Evolutionary conservation across 305 asterid genomes (phyloP), one percentile per base, ranked within the genome.

Genomic region (Fraxinus paxiana): DNA sequence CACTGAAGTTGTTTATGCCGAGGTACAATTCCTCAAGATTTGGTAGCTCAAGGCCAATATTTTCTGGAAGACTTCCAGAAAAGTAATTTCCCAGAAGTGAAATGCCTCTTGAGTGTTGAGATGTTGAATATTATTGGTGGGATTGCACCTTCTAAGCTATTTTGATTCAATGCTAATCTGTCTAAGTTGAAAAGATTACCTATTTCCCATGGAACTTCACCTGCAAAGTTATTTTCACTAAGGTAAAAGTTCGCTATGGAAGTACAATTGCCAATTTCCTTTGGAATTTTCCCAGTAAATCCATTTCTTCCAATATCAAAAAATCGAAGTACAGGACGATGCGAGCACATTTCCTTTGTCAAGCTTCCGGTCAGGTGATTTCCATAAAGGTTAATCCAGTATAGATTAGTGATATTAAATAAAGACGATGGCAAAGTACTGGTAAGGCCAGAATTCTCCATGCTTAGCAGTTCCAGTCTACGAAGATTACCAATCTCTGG

Each of bases 101-200:
- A 15, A 89, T 69, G 2, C 67, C 67, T 80, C 54, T 43, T 56
- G n/a, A 87, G 43, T 12, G 80, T 69, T 30, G 90, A 78, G 18
- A 87, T 84, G 76, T 85, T 87, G 83, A 89, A 87, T 70, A 85
- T 76, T 9, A 81, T 43, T n/a, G 61, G 22, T 7, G 92, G 90
- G 43, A 88, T 84, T 8, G n/a, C 34, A 43, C 90, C 88, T 5
- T 82, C 75, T 10, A 85, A 79, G 56, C 43, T 35, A 71, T 89
- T 89, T 24, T 51, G 43, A 4, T 73, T 18, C 28, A 82, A 35
- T 59, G 73, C 78, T 35, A 89, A 75, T 51, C 37, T 76, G 43
- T 79, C 84, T 76, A 89, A 75, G 17, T 76, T 80, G 79, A 20
- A 46, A 83, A 87, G 87, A 71, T 87, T 84, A 54, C 92, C 86